Evolutionary conservation across 2,329 filamentous ascomycete species (phyloP), one percentile per base, ranked within the genome.

Genomic region (Fusarium sarcochroum): DNA sequence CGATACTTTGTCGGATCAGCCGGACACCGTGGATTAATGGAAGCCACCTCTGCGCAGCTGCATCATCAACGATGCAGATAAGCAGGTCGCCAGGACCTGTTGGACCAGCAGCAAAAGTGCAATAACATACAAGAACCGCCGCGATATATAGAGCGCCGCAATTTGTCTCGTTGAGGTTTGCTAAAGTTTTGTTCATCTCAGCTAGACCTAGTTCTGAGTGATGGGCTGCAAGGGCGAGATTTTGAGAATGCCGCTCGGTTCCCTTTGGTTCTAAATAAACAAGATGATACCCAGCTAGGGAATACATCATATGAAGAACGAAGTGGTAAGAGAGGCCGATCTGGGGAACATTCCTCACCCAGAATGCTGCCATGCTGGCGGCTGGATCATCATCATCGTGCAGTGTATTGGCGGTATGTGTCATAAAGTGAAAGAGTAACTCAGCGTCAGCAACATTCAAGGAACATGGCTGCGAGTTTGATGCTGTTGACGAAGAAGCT

Each of bases 131-230:
- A 7, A 77, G 66, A 20, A 72, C 53, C 9, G 75, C 69, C 3
- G 74, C 69, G 9, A 76, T 59, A 47, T 77, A 77, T 15, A 76
- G 55, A 9, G 76, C 70, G n/a, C 74, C 74, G 38, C 76, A 77
- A 47, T 75, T 77, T 42, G 61, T 58, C 21, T 71, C 63, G 47
- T 74, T 70, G 3, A 76, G 47, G n/a, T 48, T 64, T 11, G 71
- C 41, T 17, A 77, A 51, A 5, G 64, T 68, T 25, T 66, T 69
- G 30, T 70, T 73, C 44, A 77, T 58, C 50, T 76, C 75, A 23
- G 60, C 49, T 4, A 77, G 51, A n/a, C 76, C 76, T 4, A 63
- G 48, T 20, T 73, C 66, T 5, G 71, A 63, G 47, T 77, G 74
- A 30, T 73, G 64, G 42, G 70, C 68, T 23, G 73, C 75, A 17